Percentiles rank a stretch among this genome's conserved stretches.
phyloP scores from a whole-genome alignment of 768 basidiomycete genomes.

The Leucosporidium creatinivorum region DNA sequence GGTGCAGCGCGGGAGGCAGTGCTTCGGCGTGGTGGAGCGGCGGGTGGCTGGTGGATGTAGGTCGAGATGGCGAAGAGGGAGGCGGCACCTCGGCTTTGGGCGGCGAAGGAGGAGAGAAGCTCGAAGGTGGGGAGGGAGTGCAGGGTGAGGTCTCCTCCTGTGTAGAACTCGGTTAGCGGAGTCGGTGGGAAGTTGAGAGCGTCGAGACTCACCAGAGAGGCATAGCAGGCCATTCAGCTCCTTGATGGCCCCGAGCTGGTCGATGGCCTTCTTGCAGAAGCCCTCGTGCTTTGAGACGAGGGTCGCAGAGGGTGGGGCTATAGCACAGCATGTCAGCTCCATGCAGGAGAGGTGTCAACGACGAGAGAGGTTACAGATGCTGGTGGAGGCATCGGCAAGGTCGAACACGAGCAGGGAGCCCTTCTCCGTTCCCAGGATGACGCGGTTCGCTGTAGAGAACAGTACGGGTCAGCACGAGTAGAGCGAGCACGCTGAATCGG shows the following conservation, averaged over 20 bases:
- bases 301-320: conserved; percentile 22
- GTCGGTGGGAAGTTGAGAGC: neutral
- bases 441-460: conserved; percentile 21
- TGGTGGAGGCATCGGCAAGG: conserved; percentile 8
- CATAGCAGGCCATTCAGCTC: conserved; percentile 78
- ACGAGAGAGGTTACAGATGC: neutral
- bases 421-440: conserved; percentile 27
- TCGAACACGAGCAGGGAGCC: conserved; percentile 27
- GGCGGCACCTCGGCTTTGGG: conserved; percentile 64
- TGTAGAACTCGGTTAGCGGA: neutral
- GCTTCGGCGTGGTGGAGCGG: neutral
- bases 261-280: conserved; percentile 54
- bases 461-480: neutral
- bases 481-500: fast-evolving
- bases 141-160: conserved; percentile 67
- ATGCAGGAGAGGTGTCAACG: neutral
- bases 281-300: conserved; percentile 14
- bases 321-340: neutral
- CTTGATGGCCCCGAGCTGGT: conserved; percentile 76
- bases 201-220: conserved; percentile 61
- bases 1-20: neutral
- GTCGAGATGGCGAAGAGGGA: conserved; percentile 73
- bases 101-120: conserved; percentile 50
- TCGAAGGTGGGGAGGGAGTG: conserved; percentile 67
- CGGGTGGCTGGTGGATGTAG: conserved; percentile 48